Evolutionary conservation across 164 flowering plant genomes (phyloP).

Genomic region (Chloranthus sessilifolius): DNA sequence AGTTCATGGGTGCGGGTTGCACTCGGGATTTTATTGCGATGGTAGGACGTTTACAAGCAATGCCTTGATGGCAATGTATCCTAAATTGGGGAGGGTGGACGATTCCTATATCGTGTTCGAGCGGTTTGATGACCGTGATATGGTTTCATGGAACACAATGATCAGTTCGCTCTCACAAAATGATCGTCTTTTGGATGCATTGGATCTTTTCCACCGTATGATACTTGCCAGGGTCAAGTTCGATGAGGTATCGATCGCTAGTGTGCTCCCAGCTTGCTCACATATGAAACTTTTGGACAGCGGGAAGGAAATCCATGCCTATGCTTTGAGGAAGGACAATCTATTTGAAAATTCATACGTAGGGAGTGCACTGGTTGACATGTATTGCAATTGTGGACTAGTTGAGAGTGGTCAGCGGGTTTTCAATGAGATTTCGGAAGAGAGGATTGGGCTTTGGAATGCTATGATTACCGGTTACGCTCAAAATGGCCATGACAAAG

Average conservation of each 20-base stretch:
- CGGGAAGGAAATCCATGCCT: slow-evolving; percentile 74
- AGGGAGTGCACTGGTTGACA: slow-evolving; percentile 75
- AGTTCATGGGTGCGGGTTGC: slow-evolving; percentile 54
- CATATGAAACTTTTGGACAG: slow-evolving; percentile 46
- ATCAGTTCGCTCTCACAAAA: slow-evolving; percentile 54
- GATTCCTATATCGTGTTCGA: slow-evolving; percentile 41
- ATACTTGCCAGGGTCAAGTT: slow-evolving; percentile 40
- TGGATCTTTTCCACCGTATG: slow-evolving; percentile 43
- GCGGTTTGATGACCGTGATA: slow-evolving; percentile 36
- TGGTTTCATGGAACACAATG: slow-evolving; percentile 82
- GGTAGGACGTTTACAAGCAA: slow-evolving; percentile 44
- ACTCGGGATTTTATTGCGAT: slow-evolving; percentile 23
- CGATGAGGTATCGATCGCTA: slow-evolving; percentile 66
- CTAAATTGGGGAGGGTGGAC: slow-evolving; percentile 48
- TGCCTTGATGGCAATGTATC: slow-evolving; percentile 76
- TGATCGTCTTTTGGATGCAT: slow-evolving; percentile 49
- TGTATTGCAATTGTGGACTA: slow-evolving; percentile 68
- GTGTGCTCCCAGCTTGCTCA: slow-evolving; percentile 77
- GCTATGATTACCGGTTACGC: slow-evolving; percentile 82
- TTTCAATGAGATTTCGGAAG: slow-evolving; percentile 36
- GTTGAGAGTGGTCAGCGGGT: slow-evolving; percentile 48
- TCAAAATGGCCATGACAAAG: slow-evolving; percentile 41
- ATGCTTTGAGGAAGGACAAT: slow-evolving; percentile 41
- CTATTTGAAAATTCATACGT: slow-evolving; percentile 50
- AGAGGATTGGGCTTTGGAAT: slow-evolving; percentile 58